Base-by-base conservation (phyloP, 202 grass and related monocot genomes). In the Eragrostis tef region DNA sequence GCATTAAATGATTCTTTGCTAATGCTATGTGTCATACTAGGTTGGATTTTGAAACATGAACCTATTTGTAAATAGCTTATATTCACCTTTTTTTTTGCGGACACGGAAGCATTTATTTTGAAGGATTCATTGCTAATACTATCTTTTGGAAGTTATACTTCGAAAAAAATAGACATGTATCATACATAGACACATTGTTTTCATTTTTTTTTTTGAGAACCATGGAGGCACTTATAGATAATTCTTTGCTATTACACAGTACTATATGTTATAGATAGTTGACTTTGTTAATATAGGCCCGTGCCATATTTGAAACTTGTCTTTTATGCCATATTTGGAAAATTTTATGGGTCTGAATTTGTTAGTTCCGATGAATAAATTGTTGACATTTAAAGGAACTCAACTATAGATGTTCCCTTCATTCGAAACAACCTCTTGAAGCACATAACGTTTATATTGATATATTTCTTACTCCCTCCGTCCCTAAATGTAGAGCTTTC, bases 371-470 rank as follows among this genome's bases (percentile, higher is more conserved):
- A 62, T 76, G 44, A 75, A 74, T 24, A n/a, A n/a, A n/a, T 1
- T 80, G 29, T 47, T 67, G 11, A 59, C 10, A 9, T 71, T 7
- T n/a, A 43, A 5, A 0, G 24, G 17, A 64, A 53, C 56, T 68
- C 31, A 64, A 63, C 8, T 64, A 16, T 64, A 70, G 54, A 31
- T 45, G 29, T 74, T 75, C 53, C 17, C 47, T 63, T 61, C 13
- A 26, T 49, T 42, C n/a, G 13, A 27, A 52, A 46, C 34, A 72
- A 39, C 11, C 1, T 31, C 29, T 2, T 31, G 1, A 22, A 8
- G 22, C 16, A 39, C 7, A 50, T 39, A 70, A 26, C 13, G 41
- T 66, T 56, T 26, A 79, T 41, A 75, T 60, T 49, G 26, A 16
- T 21, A 13, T 47, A 9, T 50, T n/a, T 13, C 0, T 56, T 36